Base-by-base conservation (phyloP, 1,284 basidiomycete species). In the Ceratorhiza oryzae-sativae region DNA sequence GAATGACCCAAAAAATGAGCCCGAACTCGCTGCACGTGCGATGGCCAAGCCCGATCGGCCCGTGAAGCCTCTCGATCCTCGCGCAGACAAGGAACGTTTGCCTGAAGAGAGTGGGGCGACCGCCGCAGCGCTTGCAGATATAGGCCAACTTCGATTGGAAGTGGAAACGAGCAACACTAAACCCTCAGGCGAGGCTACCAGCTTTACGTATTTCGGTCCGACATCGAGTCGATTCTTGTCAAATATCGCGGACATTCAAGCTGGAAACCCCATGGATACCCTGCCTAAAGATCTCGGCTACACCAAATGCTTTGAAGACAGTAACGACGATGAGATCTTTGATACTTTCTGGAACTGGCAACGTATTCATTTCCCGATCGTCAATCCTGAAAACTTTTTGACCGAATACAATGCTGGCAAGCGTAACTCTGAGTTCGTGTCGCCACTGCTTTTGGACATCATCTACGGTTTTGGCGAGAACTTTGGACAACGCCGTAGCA, bases 211-310 rank as follows among this genome's bases (percentile, higher is more conserved):
- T 41, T 68, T 55, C 41, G 65, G 65, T 9, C 46, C 65, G 6
- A 68, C 65, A 3, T 68, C 65, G 25, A 68, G 65, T 27, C 65
- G 65, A n/a, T 68, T 68, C 41, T 45, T 68, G 51, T 68, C 65
- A 20, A 68, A 49, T 27, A 65, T 65, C 49, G 62, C 48, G n/a
- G 62, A 65, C 15, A 53, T 65, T 18, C 62, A 68, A 13, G 51
- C 65, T 6, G 65, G 65, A 23, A 39, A 68, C 36, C 65, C 65
- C 8, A 68, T 51, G 18, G 65, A 68, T 20, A 27, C 51, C 18
- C 36, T 68, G 12, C 65, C 65, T 18, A 34, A 42, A 25, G 65
- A 68, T 23, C 36, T 39, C 27, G 65, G 65, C 5, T 68, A 56
- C 13, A 34, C 39, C 20, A 68, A 68, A n/a, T 34, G 49, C 25